Percentiles rank a stretch among this genome's conserved stretches.
phyloP scores from a whole-genome alignment of 2,329 filamentous ascomycete species.

The Pseudogymnoascus sp. region DNA sequence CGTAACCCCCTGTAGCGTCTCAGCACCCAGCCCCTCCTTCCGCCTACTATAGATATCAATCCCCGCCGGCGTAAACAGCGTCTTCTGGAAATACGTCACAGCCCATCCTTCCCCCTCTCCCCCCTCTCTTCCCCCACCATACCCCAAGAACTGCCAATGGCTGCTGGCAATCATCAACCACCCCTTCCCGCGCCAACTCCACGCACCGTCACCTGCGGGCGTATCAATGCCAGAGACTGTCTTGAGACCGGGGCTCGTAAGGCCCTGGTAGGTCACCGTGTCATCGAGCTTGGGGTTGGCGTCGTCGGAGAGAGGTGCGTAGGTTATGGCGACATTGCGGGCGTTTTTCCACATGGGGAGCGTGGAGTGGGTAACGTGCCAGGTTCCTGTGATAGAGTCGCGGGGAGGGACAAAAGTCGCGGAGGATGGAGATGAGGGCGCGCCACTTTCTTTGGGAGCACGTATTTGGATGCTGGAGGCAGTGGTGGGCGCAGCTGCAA shows the following conservation, averaged over 20 bases:
- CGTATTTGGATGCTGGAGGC: neutral
- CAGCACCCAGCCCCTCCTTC: slow-evolving; percentile 49
- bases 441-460: neutral
- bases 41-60: slow-evolving; percentile 68
- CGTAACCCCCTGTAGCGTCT: slow-evolving; percentile 49
- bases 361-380: slow-evolving; percentile 68
- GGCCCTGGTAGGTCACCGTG: slow-evolving; percentile 60
- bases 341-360: slow-evolving; percentile 73
- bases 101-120: slow-evolving; percentile 50
- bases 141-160: slow-evolving; percentile 77
- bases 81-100: slow-evolving; percentile 79
- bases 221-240: slow-evolving; percentile 59
- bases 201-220: slow-evolving; percentile 37
- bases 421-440: slow-evolving; percentile 25
- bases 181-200: slow-evolving; percentile 74
- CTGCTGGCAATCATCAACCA: slow-evolving; percentile 62
- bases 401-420: slow-evolving; percentile 31
- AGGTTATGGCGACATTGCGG: slow-evolving; percentile 74
- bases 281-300: slow-evolving; percentile 49
- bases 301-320: slow-evolving; percentile 44
- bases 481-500: neutral
- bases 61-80: slow-evolving; percentile 74
- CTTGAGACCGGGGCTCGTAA: slow-evolving; percentile 43
- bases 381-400: slow-evolving; percentile 56
- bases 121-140: slow-evolving; percentile 42